Base-by-base conservation (phyloP, 2,329 filamentous ascomycete genomes). In the Colletotrichum eleusines region DNA sequence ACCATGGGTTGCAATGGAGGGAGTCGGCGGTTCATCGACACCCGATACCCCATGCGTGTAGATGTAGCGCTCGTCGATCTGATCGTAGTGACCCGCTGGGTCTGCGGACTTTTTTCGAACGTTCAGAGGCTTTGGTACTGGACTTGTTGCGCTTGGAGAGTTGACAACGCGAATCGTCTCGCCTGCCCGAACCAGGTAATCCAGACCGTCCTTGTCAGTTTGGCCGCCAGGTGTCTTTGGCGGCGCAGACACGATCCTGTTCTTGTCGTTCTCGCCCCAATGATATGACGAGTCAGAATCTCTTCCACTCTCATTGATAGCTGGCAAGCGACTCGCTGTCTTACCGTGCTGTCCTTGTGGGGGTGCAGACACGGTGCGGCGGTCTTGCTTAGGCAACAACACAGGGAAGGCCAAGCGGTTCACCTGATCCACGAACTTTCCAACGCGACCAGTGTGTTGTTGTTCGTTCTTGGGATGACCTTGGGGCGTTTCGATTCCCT, bases 111-210 rank as follows among this genome's bases (percentile, higher is more conserved):
- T 83, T 75, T 84, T 86, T 59, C 80, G 80, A 23, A 84, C 77
- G 46, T 84, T 83, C 55, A 84, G 79, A 35, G 81, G 81, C 57
- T 79, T 77, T 0, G 84, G 81, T 1, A 80, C 76, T 3, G 78
- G 77, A 55, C 76, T 79, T n/a, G 75, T 73, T 3, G 77, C 77
- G 1, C 80, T 80, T 4, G 85, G 84, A 3, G 87, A 87, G 68
- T 84, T 79, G n/a, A 89, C 87, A 6, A 89, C 77, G 7, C 87
- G 85, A 74, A 89, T 89, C 0, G 86, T 88, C 60, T 86, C 83
- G 67, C 86, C 83, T 3, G 82, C 82, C 40, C 79, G 81, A 59
- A 82, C 80, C 9, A 88, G 77, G 73, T 84, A 86, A 33, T 85
- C 81, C 8, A 87, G 74, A 16, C 80, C 81, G 18, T 75, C 78